Percentiles rank a stretch among this genome's conserved stretches.
These are phyloP conservation scores for Leonotis leonurus DNA, from an alignment of 257 asterid species.

Conservation along the genomic window DNA sequence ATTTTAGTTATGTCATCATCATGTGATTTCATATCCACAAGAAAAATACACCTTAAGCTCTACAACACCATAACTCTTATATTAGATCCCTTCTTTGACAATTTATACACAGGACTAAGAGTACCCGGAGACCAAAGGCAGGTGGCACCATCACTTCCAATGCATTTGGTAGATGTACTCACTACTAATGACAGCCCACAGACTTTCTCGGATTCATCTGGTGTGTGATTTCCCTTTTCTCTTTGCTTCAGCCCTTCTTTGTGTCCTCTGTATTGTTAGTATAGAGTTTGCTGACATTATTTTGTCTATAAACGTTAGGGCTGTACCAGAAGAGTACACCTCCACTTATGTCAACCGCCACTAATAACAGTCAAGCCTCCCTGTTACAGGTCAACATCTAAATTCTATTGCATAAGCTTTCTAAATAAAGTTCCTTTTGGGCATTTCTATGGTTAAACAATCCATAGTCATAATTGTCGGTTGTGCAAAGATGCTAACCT, in stretches of 20 bases:
- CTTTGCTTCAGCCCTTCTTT: conserved; percentile 8
- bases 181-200: conserved; percentile 42
- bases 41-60: neutral
- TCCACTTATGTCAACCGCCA: conserved; percentile 55
- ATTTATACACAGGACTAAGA: conserved; percentile 53
- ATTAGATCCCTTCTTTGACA: neutral
- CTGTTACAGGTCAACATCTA: conserved; percentile 54
- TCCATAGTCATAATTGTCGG: neutral
- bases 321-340: conserved; percentile 83
- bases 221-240: conserved; percentile 26
- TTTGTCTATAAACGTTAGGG: conserved; percentile 40
- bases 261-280: neutral
- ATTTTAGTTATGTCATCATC: neutral
- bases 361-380: conserved; percentile 54
- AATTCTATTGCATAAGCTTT: conserved; percentile 8
- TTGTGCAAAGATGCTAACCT: neutral
- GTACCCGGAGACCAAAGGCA: conserved; percentile 82
- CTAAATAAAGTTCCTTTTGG: neutral
- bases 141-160: conserved; percentile 71
- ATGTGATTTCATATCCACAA: neutral
- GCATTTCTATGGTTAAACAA: neutral
- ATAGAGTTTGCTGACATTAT: conserved; percentile 12
- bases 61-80: neutral
- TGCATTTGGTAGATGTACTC: conserved; percentile 77
- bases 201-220: conserved; percentile 67